These are phyloP conservation scores for Glomus cerebriforme DNA, from an alignment of 192 early-diverging fungal species.

Conservation along the genomic window DNA sequence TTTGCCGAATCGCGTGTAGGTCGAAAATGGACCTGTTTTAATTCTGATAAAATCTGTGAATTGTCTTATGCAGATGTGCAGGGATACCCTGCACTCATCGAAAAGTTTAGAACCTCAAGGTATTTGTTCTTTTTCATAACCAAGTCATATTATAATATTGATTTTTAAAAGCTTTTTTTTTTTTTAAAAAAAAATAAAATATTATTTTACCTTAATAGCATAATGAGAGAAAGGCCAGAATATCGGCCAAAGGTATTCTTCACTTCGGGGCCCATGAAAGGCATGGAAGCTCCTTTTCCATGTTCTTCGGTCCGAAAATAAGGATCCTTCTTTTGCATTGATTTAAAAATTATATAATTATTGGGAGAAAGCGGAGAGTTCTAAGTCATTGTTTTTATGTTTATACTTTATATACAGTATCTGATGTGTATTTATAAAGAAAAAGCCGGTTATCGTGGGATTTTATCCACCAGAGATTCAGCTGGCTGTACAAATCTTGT, in stretches of 20 bases:
- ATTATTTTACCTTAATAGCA: slow-evolving; percentile 42
- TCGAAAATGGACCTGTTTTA: slow-evolving; percentile 77
- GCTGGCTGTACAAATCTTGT: too few species aligned
- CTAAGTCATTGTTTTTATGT: too few species aligned
- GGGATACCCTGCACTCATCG: slow-evolving; percentile 67
- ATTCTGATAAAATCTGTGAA: slow-evolving; percentile 75
- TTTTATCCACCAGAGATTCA: too few species aligned
- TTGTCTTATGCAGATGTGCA: slow-evolving; percentile 84
- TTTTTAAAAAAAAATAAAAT: background rate
- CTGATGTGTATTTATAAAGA: too few species aligned
- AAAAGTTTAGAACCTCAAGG: slow-evolving; percentile 81
- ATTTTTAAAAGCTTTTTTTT: background rate
- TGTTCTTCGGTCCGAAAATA: slow-evolving; percentile 29
- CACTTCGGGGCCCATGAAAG: slow-evolving; percentile 56
- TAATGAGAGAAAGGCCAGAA: slow-evolving; percentile 75
- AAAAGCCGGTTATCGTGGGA: too few species aligned
- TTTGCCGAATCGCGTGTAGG: slow-evolving; percentile 71
- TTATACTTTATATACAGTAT: too few species aligned
- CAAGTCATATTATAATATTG: background rate
- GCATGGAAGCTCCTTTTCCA: slow-evolving; percentile 68
- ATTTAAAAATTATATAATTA: too few species aligned
- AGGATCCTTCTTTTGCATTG: background rate
- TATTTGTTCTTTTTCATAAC: slow-evolving; percentile 32
- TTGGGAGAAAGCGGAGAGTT: too few species aligned
- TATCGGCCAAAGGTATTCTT: slow-evolving; percentile 81